Conservation (phyloP, 2,329 filamentous ascomycete species). For the Tolypocladium inflatum region DNA sequence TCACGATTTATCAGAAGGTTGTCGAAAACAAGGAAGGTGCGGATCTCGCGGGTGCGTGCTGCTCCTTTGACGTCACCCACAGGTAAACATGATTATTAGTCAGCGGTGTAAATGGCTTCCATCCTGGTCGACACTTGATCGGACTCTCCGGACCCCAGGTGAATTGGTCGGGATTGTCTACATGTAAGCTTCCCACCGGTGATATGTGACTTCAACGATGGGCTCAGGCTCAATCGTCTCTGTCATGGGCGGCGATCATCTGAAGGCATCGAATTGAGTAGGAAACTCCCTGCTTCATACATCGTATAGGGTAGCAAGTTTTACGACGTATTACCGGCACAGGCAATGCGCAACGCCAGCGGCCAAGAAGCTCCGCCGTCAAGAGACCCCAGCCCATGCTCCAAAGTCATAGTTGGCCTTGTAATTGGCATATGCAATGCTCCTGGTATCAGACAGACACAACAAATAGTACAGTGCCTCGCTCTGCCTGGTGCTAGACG, state of each 20-base stretch:
- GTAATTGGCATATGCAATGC: neutral
- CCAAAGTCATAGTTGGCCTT: neutral
- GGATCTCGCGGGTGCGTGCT: neutral
- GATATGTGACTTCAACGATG: too few relatives aligned
- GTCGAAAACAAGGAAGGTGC: neutral
- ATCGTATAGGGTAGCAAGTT: too few relatives aligned
- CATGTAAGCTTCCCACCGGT: too few relatives aligned
- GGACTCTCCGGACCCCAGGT: neutral
- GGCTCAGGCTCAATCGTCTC: too few relatives aligned
- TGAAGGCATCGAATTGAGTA: too few relatives aligned
- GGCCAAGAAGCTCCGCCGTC: neutral
- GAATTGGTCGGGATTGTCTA: too few relatives aligned
- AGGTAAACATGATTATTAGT: neutral
- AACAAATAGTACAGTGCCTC: neutral
- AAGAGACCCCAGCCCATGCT: neutral
- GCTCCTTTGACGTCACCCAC: neutral
- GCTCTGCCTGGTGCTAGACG: neutral
- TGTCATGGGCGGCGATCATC: too few relatives aligned
- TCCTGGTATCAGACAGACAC: neutral
- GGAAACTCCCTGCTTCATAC: too few relatives aligned
- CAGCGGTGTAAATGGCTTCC: neutral
- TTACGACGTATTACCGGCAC: too few relatives aligned
- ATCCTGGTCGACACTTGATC: neutral
- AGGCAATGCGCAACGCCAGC: neutral
- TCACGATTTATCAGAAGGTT: neutral